Evolutionary conservation across 2,329 filamentous ascomycete species (phyloP).

Genomic region (Xylaria sp.): DNA sequence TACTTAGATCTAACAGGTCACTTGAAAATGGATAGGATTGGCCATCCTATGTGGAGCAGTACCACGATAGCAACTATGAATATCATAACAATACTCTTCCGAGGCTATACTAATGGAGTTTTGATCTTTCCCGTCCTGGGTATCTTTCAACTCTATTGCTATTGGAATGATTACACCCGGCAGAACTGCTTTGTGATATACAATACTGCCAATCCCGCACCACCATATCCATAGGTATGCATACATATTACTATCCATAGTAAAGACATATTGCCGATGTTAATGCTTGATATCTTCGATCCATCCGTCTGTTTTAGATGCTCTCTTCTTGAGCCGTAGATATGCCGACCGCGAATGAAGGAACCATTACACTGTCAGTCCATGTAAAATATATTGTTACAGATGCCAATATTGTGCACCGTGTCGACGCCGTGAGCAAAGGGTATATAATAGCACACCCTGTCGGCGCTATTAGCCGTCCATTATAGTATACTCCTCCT

Average conservation of each 20-base stretch:
- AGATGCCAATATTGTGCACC: constrained; percentile 18
- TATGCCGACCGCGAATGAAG: constrained; percentile 1
- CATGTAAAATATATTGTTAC: constrained; percentile 21
- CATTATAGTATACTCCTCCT: constrained; percentile 1
- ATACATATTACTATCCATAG: constrained; percentile 3
- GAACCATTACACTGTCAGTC: not conserved
- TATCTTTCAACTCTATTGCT: constrained; percentile 17
- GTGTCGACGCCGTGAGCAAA: not conserved
- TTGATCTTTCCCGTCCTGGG: not conserved
- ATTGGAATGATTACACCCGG: constrained; percentile 19
- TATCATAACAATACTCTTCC: too few species aligned
- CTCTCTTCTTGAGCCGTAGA: constrained; percentile 7
- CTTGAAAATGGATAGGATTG: too few species aligned
- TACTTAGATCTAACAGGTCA: too few species aligned
- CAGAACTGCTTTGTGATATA: constrained; percentile 7
- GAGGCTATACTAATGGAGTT: too few species aligned
- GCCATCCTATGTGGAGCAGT: too few species aligned
- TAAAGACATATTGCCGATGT: not conserved
- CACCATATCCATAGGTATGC: constrained; percentile 2
- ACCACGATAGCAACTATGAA: too few species aligned
- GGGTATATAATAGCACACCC: not conserved
- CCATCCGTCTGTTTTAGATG: not conserved
- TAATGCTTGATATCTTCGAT: not conserved
- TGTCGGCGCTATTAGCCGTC: constrained; percentile 20
- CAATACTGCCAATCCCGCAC: constrained; percentile 13